A percentile compares a stretch with the other conserved stretches of the same genome.
These are phyloP conservation scores for Phytophthora hibernalis DNA, from an alignment of 352 stramenopile genomes.

Conservation along the genomic window DNA sequence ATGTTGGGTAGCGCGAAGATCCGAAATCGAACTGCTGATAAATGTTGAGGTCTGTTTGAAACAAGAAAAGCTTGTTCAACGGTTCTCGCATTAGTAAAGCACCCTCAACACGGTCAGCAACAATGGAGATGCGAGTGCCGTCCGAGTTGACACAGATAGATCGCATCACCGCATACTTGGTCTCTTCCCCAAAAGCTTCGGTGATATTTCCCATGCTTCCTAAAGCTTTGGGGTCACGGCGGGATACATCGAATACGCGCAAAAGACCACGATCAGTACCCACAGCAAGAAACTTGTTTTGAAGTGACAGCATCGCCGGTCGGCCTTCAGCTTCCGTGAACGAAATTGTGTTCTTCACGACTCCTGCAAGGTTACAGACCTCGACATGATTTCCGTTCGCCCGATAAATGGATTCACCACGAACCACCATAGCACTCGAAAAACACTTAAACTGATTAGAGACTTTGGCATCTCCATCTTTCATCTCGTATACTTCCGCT, in stretches of 20 bases:
- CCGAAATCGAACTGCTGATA: slow-evolving; percentile 93
- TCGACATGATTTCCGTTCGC: slow-evolving; percentile 88
- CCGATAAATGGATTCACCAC: slow-evolving; percentile 90
- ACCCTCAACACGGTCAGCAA: slow-evolving; percentile 82
- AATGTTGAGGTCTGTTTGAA: slow-evolving; percentile 90
- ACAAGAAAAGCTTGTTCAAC: slow-evolving; percentile 90
- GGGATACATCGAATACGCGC: slow-evolving; percentile 90
- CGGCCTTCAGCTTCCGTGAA: slow-evolving; percentile 93
- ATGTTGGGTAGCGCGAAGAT: slow-evolving; percentile 66
- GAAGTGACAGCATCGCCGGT: slow-evolving; percentile 83
- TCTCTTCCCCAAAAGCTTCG: slow-evolving; percentile 66
- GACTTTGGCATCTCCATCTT: slow-evolving; percentile 64
- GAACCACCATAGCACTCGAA: slow-evolving; percentile 74
- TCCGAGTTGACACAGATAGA: slow-evolving; percentile 89
- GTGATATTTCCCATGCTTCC: slow-evolving; percentile 85
- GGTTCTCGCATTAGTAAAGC: slow-evolving; percentile 85
- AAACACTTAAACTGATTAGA: slow-evolving; percentile 80
- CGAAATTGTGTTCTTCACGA: slow-evolving; percentile 88
- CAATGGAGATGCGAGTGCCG: slow-evolving; percentile 89
- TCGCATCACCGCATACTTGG: slow-evolving; percentile 60
- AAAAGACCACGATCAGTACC: slow-evolving; percentile 86
- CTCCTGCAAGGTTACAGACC: slow-evolving; percentile 88
- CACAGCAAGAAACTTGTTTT: slow-evolving; percentile 92
- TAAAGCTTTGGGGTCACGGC: slow-evolving; percentile 86
- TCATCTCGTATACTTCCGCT: slow-evolving; percentile 90